Conservation (phyloP, 805 yeast genomes). For the Cyberlindnera galapagoensis region DNA sequence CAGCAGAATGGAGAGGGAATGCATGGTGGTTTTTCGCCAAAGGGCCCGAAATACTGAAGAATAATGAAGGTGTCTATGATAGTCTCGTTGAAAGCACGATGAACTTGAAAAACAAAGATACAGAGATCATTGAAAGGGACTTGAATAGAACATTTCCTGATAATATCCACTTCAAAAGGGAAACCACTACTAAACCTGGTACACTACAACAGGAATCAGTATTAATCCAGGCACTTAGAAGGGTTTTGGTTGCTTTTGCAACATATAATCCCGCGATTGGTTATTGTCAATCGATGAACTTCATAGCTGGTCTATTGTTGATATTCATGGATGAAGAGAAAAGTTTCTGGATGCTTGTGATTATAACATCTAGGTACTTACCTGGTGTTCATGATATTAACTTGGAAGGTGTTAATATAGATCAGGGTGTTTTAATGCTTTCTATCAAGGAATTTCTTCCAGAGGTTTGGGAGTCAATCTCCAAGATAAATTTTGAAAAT, state of each 20-base stretch:
- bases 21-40: conserved; percentile 96
- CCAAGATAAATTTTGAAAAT: conserved; percentile 30
- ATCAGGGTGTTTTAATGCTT: conserved; percentile 89
- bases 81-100: conserved; percentile 53
- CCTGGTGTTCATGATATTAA: conserved; percentile 90
- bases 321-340: conserved; percentile 85
- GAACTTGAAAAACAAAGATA: conserved; percentile 56
- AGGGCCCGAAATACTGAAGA: conserved; percentile 67
- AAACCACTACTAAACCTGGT: conserved; percentile 9
- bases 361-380: conserved; percentile 74
- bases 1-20: conserved; percentile 94
- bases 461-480: conserved; percentile 59
- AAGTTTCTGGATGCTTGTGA: conserved; percentile 94
- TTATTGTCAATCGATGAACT: conserved; percentile 92
- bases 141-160: conserved; percentile 94
- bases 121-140: conserved; percentile 92
- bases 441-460: conserved; percentile 83
- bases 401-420: conserved; percentile 90
- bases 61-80: conserved; percentile 70
- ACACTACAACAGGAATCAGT: conserved; percentile 43
- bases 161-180: conserved; percentile 67
- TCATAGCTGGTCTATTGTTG: conserved; percentile 79
- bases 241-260: conserved; percentile 81
- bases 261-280: conserved; percentile 85
- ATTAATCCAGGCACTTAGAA: conserved; percentile 62